Evolutionary conservation across 176 grass and related monocot species (phyloP).

Genomic region (Juncus inflexus): DNA sequence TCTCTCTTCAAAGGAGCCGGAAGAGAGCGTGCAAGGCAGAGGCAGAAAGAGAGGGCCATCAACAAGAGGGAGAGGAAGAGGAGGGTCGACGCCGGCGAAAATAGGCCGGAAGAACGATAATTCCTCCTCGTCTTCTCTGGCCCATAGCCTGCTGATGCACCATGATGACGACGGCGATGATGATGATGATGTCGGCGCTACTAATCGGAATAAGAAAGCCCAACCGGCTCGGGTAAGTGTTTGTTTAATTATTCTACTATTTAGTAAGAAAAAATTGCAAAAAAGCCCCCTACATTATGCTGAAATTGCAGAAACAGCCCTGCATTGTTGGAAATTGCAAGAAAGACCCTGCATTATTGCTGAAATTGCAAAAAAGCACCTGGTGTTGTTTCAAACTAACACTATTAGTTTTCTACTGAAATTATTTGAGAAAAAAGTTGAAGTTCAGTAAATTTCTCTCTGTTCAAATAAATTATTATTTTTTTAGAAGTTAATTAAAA

Average conservation of each 20-base stretch:
- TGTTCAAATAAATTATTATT: too few relatives aligned
- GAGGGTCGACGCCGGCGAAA: conserved; percentile 29
- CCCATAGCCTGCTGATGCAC: conserved; percentile 30
- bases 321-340: background rate
- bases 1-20: conserved; percentile 39
- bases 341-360: background rate
- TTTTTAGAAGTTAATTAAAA: too few relatives aligned
- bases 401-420: too few relatives aligned
- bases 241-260: background rate
- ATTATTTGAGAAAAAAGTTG: background rate
- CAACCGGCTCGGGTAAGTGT: conserved; percentile 48
- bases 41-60: conserved; percentile 46
- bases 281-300: background rate
- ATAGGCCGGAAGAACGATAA: conserved; percentile 69
- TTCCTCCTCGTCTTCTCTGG: conserved; percentile 16
- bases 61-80: conserved; percentile 39
- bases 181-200: conserved; percentile 39
- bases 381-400: too few relatives aligned
- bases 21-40: conserved; percentile 28
- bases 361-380: too few relatives aligned
- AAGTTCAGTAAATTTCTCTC: background rate
- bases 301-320: background rate
- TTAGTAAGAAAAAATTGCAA: too few relatives aligned
- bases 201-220: conserved; percentile 36
- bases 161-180: conserved; percentile 59